Conservation (phyloP, 768 basidiomycete genomes). For the Gymnopilus junonius region DNA sequence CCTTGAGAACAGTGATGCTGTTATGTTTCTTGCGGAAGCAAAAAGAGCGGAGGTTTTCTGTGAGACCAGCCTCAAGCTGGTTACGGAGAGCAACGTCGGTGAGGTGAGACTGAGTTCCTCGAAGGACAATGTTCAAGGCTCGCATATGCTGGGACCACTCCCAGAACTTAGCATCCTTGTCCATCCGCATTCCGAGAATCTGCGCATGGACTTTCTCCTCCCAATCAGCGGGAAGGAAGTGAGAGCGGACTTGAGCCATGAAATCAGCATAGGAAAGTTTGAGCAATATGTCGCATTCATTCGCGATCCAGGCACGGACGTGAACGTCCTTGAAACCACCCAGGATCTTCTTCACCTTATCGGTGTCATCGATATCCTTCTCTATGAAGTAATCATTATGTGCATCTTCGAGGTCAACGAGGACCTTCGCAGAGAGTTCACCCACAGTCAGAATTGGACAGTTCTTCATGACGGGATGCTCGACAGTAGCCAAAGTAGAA, state of each 20-base stretch:
- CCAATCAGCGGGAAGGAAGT: not conserved
- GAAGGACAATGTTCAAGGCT: not conserved
- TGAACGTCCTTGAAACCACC: too few species aligned
- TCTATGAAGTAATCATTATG: too few species aligned
- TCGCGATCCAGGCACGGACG: too few species aligned
- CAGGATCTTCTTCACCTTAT: too few species aligned
- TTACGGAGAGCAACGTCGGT: not conserved
- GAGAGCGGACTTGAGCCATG: not conserved
- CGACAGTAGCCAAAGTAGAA: not conserved
- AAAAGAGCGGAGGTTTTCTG: not conserved
- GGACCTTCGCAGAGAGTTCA: slow-evolving; percentile 1
- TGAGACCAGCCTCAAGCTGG: not conserved
- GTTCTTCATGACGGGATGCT: not conserved
- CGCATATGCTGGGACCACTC: not conserved
- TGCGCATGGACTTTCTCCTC: not conserved
- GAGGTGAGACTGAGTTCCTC: not conserved
- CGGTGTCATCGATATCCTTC: too few species aligned
- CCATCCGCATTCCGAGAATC: not conserved
- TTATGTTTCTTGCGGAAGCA: not conserved
- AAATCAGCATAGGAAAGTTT: slow-evolving; percentile 5
- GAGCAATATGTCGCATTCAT: slow-evolving; percentile 6
- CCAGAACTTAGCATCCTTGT: not conserved
- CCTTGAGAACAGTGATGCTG: not conserved
- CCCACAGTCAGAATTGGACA: slow-evolving; percentile 10
- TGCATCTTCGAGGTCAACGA: not conserved